Evolutionary conservation across 2,329 filamentous ascomycete genomes (phyloP).

Genomic region (Amphichorda felina): DNA sequence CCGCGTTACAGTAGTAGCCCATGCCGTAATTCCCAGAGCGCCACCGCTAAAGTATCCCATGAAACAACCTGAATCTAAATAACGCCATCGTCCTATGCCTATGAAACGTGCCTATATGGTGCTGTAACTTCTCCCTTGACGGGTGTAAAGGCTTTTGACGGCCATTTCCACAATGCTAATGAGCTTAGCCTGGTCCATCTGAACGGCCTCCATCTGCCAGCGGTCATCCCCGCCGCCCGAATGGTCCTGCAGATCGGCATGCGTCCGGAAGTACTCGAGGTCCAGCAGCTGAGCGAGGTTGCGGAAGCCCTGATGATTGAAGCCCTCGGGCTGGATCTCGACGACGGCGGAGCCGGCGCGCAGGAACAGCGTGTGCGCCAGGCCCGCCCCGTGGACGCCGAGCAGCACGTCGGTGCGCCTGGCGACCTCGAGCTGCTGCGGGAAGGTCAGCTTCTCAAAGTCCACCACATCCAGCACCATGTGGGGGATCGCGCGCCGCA

Average conservation of each 20-base stretch:
- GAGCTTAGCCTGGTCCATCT: neutral
- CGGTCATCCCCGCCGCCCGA: neutral
- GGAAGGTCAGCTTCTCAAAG: neutral
- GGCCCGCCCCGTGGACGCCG: neutral
- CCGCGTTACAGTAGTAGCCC: too few relatives aligned
- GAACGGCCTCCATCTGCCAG: neutral
- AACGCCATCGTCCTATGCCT: too few relatives aligned
- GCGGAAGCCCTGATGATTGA: neutral
- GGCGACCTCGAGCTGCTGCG: neutral
- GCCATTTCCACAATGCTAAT: neutral
- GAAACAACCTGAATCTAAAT: too few relatives aligned
- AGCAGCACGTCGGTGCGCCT: neutral
- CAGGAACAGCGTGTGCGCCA: neutral
- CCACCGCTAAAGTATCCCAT: too few relatives aligned
- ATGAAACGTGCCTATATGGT: too few relatives aligned
- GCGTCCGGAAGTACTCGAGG: neutral
- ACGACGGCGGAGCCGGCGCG: neutral
- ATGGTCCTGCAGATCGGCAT: neutral
- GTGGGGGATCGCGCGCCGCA: neutral
- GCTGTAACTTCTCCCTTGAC: too few relatives aligned
- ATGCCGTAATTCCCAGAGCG: too few relatives aligned
- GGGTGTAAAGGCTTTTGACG: neutral
- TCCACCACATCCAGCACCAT: neutral
- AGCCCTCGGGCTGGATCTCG: neutral
- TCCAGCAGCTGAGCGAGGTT: neutral